Evolutionary conservation across 805 yeast species (phyloP).

Genomic region (Sugiyamaella americana): DNA sequence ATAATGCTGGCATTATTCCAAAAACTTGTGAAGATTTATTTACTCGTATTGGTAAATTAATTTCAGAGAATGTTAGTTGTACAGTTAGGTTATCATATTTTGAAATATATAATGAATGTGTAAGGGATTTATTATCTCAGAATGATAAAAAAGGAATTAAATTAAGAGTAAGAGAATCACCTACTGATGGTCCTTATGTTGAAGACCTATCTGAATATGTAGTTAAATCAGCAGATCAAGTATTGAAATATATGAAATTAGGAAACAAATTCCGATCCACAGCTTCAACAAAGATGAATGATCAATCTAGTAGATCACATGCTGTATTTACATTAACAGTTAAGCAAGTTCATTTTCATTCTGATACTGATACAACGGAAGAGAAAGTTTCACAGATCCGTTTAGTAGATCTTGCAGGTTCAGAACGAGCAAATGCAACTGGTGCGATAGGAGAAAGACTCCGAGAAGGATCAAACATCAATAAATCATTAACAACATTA

Average conservation of each 20-base stretch:
- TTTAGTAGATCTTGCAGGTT: conserved; percentile 78
- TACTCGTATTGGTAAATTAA: conserved; percentile 34
- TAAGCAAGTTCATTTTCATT: conserved; percentile 45
- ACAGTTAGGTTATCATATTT: conserved; percentile 53
- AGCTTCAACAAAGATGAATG: conserved; percentile 70
- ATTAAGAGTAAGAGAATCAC: conserved; percentile 59
- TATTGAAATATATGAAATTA: conserved; percentile 38
- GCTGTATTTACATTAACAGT: conserved; percentile 65
- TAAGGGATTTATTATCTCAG: conserved; percentile 49
- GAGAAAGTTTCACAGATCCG: conserved; percentile 56
- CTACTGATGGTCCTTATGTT: conserved; percentile 63
- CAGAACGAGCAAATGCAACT: conserved; percentile 62
- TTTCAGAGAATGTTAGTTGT: conserved; percentile 35
- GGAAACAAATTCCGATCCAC: conserved; percentile 60
- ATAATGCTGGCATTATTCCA: conserved; percentile 55
- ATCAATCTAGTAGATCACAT: conserved; percentile 69
- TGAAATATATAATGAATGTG: conserved; percentile 75
- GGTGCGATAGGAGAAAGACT: conserved; percentile 53
- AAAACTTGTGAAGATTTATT: conserved; percentile 50
- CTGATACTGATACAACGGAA: conserved; percentile 30
- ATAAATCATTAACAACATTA: conserved; percentile 68
- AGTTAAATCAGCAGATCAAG: conserved; percentile 46
- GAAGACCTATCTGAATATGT: conserved; percentile 54
- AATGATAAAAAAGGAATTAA: conserved; percentile 6
- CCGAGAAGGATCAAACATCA: conserved; percentile 71